Evolutionary conservation across 306 rosid genomes (phyloP), one percentile per base, ranked within the genome.

Genomic region (Trichosanthes truncata): DNA sequence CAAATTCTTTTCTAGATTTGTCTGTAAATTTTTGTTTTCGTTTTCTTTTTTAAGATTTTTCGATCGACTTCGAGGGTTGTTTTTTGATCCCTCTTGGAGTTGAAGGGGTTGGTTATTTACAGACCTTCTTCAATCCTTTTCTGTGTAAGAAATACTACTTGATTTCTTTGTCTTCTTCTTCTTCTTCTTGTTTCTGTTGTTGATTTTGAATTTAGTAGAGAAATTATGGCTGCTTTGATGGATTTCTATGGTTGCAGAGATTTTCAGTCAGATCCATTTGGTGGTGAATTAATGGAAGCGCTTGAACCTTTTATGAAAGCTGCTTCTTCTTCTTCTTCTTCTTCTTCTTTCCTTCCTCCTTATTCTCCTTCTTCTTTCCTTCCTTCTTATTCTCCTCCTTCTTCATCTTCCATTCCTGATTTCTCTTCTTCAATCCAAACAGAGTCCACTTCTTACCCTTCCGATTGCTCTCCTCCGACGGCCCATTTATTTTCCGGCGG

Each of bases 251-350:
- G 77, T 77, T 68, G 84, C 86, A 81, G 83, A 45, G 55, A 74
- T 40, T 45, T 89, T 78, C 92, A 85, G 23, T 85, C 97, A 60
- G 93, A 86, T 83, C 89, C 92, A 1, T 83, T 82, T 36, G 86
- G 91, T 51, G 95, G 98, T 83, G 98, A 96, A 84, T 82, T 96
- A 46, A 96, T 96, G 99, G 99, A 96, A 89, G 98, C 92, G 80
- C 98, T 96, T 79, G 93, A 86, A 86, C 94, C 98, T 93, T 96
- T 96, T 91, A 96, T 96, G 87, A 96, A 90, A 82, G 85, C 89
- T 93, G 84, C 88, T 87, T 92, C 90, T 84, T 7, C 87, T 53
- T 57, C 86, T 23, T 71, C 81, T 83, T 83, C 1, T 53, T 79
- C 8, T n/a, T n/a, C n/a, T 67, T 84, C 49, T 41, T 80, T 10